Evolutionary conservation across 2,329 filamentous ascomycete genomes (phyloP).

Genomic region (Cordyceps tenuipes): DNA sequence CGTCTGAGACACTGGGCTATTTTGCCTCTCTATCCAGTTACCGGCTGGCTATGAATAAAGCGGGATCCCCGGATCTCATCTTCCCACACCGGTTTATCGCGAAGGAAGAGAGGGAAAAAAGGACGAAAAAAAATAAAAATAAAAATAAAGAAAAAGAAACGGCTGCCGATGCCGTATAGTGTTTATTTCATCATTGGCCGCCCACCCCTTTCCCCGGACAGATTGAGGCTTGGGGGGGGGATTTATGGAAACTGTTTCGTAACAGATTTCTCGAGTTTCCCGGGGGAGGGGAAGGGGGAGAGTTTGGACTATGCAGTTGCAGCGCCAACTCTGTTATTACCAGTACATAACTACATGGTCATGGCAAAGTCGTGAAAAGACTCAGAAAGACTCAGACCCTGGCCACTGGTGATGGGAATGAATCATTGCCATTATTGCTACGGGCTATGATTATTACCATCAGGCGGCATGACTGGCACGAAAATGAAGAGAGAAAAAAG

Average conservation of each 20-base stretch:
- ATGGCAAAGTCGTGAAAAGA: too few species aligned
- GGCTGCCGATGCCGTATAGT: background rate
- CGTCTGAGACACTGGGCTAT: background rate
- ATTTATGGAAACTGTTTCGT: slow-evolving; percentile 11
- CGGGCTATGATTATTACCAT: too few species aligned
- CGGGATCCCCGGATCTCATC: slow-evolving; percentile 5
- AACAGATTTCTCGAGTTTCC: background rate
- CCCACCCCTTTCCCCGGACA: background rate
- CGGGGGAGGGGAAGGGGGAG: background rate
- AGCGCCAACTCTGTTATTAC: too few species aligned
- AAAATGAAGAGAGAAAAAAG: background rate
- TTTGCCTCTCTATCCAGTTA: too few species aligned
- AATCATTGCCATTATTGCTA: too few species aligned
- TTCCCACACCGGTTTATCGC: too few species aligned
- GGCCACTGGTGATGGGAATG: background rate
- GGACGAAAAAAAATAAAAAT: too few species aligned
- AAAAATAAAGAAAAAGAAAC: background rate
- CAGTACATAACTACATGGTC: too few species aligned
- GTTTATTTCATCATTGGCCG: background rate
- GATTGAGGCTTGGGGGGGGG: background rate
- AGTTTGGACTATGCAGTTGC: too few species aligned
- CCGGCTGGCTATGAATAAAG: background rate
- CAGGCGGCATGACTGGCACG: background rate
- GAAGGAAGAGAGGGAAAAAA: too few species aligned
- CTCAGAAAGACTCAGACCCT: background rate